phyloP scores from a whole-genome alignment of 495 filamentous ascomycete species.

The Penicillium nucicola region DNA sequence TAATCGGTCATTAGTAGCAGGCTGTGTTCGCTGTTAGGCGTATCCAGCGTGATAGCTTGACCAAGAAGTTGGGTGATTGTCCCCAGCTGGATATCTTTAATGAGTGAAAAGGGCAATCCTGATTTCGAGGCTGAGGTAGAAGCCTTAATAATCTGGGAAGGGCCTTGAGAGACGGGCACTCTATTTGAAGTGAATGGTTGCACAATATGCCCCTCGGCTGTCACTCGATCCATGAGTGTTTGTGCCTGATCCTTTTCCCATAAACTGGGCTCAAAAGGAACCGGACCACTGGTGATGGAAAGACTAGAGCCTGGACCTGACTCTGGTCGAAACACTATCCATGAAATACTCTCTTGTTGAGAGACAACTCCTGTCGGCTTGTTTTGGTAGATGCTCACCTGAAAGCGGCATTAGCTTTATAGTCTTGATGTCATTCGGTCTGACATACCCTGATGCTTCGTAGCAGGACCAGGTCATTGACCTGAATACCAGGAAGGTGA shows the following conservation, averaged over 20 bases:
- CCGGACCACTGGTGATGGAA: conserved; percentile 30
- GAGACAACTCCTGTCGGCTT: conserved; percentile 26
- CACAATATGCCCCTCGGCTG: background rate
- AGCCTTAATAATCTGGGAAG: conserved; percentile 10
- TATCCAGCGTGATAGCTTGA: conserved; percentile 68
- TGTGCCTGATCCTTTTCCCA: conserved; percentile 27
- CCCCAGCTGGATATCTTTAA: conserved; percentile 59
- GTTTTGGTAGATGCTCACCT: conserved; percentile 25
- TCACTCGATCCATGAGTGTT: conserved; percentile 24
- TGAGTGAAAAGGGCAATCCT: conserved; percentile 53
- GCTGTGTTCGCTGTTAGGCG: conserved; percentile 40
- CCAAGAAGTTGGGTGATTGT: conserved; percentile 69
- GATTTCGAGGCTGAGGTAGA: conserved; percentile 5
- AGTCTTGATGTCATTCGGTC: background rate
- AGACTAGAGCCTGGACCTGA: conserved; percentile 18
- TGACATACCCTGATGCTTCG: conserved; percentile 38
- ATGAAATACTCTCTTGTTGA: conserved; percentile 27
- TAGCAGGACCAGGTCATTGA: conserved; percentile 47
- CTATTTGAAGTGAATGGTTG: conserved; percentile 6
- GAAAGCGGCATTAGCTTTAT: conserved; percentile 1
- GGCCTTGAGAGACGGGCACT: background rate
- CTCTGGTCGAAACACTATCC: conserved; percentile 37
- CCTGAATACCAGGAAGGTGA: conserved; percentile 35
- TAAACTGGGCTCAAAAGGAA: conserved; percentile 22
- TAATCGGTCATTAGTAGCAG: conserved; percentile 86